Evolutionary conservation across 106 monocot species (phyloP), one percentile per base, ranked within the genome.

Genomic region (Triglochin maritima): DNA sequence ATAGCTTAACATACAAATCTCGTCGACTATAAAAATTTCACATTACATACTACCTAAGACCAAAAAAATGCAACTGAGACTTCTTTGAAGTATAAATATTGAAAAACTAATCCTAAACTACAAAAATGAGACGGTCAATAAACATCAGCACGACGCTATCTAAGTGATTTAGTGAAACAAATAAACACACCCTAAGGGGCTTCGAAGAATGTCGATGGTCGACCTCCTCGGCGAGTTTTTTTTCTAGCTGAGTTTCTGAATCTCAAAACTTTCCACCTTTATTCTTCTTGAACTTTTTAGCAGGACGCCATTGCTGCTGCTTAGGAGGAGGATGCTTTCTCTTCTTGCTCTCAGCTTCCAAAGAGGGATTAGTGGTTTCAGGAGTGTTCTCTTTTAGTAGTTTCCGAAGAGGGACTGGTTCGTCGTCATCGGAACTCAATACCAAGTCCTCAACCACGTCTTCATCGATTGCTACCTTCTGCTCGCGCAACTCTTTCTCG

Each of bases 381-480:
- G 60, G 50, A 0, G 73, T 67, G 41, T 79, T 75, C 7, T 70
- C 76, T 56, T 79, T 74, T 53, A 74, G 55, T 0, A 42, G 60
- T 13, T 55, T 47, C 6, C 46, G 49, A 13, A 44, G 69, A 44
- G 64, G 79, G 11, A 16, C 67, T 4, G 62, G 56, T 5, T 82
- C 78, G 5, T 88, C 92, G 7, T 83, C 83, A 44, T 86, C 86
- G 12, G 91, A 98, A 72, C 91, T 98, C 11, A 98, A 77, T 41
- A 98, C 77, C 47, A 98, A 73, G 63, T 92, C 96, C 69, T 98
- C 91, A 50, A 98, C 88, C 43, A 88, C 61, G 79, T 98, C 96
- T 45, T 98, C 88, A 16, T 91, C 88, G 3, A 47, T 9, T 4
- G 52, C 85, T 13, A 17, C 46, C 5, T 73, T 65, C 10, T 59